Evolutionary conservation across 768 basidiomycete species (phyloP), one percentile per base, ranked within the genome.

Genomic region (Collybia mongolica): DNA sequence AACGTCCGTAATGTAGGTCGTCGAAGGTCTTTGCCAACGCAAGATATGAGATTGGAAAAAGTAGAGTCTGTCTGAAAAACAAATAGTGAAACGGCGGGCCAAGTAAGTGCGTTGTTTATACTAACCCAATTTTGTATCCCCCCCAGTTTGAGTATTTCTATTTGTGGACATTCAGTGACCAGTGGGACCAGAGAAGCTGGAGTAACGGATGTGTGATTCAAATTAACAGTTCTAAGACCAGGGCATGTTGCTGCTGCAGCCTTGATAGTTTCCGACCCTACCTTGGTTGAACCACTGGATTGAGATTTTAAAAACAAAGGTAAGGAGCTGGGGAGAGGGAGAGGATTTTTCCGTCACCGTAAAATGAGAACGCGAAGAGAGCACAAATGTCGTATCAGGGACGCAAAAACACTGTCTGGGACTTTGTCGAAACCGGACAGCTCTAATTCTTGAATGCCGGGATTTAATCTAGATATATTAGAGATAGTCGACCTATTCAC

Each of bases 91-190:
- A 36, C 5, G n/a, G 23, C 39, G 17, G 37, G 19, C 44, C 22
- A 26, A 20, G 39, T 19, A 24, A 11, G 11, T 37, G 23, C 24
- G 5, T 19, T 29, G 35, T 44, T 18, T 5, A 37, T 39, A 66
- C 76, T 59, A 47, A 79, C 87, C 81, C 85, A 84, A 57, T 74
- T 83, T 11, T 70, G 63, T 47, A 87, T 75, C 5, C 81, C 83
- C 3, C 86, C 83, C 4, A 84, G 63, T 59, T 88, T 88, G 37
- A 88, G 60, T 0, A 80, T 75, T 56, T 81, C 72, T 15, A 88
- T 53, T 7, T 69, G 56, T 18, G 58, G 55, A 41, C 63, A 68
- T 3, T 60, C 64, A 3, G 65, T 58, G 0, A 83, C 61, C 15
- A 84, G 56, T 7, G 72, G 65, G 1, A 71, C 67, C 6, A 88